phyloP scores from a whole-genome alignment of 2,329 filamentous ascomycete species.

The Aspergillus neotritici region DNA sequence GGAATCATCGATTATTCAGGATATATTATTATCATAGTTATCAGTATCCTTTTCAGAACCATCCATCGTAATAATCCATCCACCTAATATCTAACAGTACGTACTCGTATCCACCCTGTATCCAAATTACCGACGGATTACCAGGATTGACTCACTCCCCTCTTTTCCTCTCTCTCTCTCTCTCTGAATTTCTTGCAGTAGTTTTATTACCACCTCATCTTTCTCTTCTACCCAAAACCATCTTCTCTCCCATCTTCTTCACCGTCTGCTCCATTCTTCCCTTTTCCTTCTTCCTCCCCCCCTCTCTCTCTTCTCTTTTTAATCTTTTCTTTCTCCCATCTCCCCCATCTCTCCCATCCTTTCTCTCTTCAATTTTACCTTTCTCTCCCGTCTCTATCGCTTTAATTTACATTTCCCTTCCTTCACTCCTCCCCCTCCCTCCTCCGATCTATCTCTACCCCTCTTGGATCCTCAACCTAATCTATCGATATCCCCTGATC shows the following conservation, averaged over 20 bases:
- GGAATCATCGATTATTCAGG: too few species aligned
- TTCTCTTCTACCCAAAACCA: slow-evolving; percentile 9
- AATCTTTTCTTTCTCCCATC: slow-evolving; percentile 6
- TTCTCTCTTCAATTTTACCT: slow-evolving; percentile 6
- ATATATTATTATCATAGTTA: too few species aligned
- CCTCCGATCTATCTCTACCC: slow-evolving; percentile 4
- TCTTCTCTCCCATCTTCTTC: slow-evolving; percentile 19
- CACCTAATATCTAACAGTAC: too few species aligned
- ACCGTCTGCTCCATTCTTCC: slow-evolving; percentile 11
- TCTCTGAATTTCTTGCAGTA: neutral
- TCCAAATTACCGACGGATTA: neutral
- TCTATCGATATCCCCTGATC: slow-evolving; percentile 6
- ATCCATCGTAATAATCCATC: too few species aligned
- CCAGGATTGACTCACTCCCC: neutral
- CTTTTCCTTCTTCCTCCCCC: slow-evolving; percentile 10
- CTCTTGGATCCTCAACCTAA: neutral
- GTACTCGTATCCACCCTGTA: too few species aligned
- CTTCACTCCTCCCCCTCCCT: slow-evolving; percentile 3
- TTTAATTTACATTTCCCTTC: slow-evolving; percentile 10
- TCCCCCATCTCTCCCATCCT: slow-evolving; percentile 7
- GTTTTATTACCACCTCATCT: slow-evolving; percentile 4
- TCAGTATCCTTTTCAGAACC: too few species aligned
- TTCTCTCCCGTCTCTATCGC: slow-evolving; percentile 9
- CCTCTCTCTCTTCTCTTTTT: slow-evolving; percentile 5
- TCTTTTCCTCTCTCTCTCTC: slow-evolving; percentile 1